Percentiles rank a stretch among this genome's conserved stretches.
Conservation (phyloP, 1,284 basidiomycete genomes). For the Ceratobasidium sp. region DNA sequence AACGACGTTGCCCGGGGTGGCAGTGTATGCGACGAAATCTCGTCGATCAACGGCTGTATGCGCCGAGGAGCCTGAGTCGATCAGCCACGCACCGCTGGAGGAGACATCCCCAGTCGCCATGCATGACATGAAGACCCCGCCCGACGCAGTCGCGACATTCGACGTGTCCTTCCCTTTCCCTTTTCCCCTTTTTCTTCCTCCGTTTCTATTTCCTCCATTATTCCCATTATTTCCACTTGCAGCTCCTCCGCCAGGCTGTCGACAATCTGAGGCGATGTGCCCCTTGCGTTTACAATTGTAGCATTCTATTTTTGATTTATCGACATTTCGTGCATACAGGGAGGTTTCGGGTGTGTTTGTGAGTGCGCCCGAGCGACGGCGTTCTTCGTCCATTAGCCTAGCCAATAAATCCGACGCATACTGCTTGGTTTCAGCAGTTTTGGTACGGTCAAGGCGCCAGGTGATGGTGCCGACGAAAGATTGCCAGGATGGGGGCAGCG, state of each 20-base stretch:
- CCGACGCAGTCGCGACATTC: background rate
- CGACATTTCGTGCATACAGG: background rate
- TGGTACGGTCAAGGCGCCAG: conserved; percentile 7
- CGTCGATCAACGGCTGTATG: background rate
- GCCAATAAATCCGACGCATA: conserved; percentile 17
- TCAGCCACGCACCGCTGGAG: background rate
- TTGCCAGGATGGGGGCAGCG: conserved; percentile 11
- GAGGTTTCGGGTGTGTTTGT: conserved; percentile 1
- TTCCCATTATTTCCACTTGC: background rate
- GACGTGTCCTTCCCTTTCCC: background rate
- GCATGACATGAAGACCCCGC: background rate
- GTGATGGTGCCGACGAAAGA: conserved; percentile 16
- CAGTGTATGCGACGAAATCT: background rate
- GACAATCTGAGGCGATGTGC: background rate
- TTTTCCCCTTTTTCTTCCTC: background rate
- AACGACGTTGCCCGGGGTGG: background rate
- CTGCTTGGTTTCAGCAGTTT: background rate
- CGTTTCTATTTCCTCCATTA: background rate
- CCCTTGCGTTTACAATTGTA: conserved; percentile 16
- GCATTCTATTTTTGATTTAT: background rate
- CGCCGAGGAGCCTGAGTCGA: background rate
- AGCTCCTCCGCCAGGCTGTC: conserved; percentile 13
- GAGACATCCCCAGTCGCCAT: background rate
- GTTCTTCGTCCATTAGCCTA: conserved; percentile 19
- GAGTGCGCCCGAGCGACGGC: background rate